Evolutionary conservation across 306 rosid genomes (phyloP), one percentile per base, ranked within the genome.

Genomic region (Cicer chorassanicum): DNA sequence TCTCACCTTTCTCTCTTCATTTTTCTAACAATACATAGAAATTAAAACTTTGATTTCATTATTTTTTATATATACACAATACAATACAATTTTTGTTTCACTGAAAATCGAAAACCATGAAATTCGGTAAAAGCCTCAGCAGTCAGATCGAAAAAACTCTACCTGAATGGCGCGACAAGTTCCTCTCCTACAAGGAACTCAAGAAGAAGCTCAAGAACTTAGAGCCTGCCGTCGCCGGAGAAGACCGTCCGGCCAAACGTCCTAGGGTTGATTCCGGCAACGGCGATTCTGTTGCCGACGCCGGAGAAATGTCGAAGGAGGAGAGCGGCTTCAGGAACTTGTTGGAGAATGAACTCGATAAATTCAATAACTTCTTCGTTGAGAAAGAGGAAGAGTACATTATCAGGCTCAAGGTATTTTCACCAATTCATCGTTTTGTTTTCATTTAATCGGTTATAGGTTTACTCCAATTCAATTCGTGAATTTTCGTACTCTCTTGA

Each of bases 331-430:
- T 95, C 84, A 71, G 86, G 16, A 84, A 43, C 57, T 51, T 86
- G 73, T 48, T 95, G 76, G 96, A 95, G 75, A 82, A 84, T n/a
- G 99, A 95, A 78, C 93, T 95, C 76, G 97, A 92, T 69, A 95
- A 95, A 77, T 95, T 95, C 80, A 95, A 95, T 40, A 74, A 81
- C 70, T 95, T 95, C 83, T 95, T 95, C 79, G 92, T 95, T 21
- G 99, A 95, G 75, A 92, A 92, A 61, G 99, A 95, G 79, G 99
- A 95, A 75, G 99, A 95, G 68, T 95, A 88, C 83, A 95, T 95
- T 60, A 95, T 95, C 70, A 84, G 84, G 78, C 85, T 95, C 82
- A 95, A 95, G 99, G 99, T 94, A 68, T 44, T 41, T 43, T 66
- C 57, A 6, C 6, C 57, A 6, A 51, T 59, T 56, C 55, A 40